Evolutionary conservation across 2,329 filamentous ascomycete genomes (phyloP).

Genomic region (Periglandula ipomoeae): DNA sequence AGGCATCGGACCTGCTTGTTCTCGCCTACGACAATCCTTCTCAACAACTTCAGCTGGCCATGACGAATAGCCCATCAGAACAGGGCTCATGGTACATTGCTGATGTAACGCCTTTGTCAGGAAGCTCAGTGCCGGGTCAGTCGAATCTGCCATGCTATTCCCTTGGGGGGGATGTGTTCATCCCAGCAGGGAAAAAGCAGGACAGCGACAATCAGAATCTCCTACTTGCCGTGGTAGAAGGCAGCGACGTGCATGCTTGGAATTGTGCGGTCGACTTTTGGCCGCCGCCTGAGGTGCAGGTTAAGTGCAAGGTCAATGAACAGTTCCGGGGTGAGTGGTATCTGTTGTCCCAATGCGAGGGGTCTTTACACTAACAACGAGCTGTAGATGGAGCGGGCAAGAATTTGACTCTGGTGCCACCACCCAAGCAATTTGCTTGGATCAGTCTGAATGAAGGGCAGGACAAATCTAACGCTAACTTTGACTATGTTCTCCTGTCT

Average conservation of each 20-base stretch:
- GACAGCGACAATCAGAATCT: constrained; percentile 4
- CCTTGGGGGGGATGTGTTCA: constrained; percentile 13
- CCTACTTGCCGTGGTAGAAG: constrained; percentile 11
- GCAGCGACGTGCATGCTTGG: constrained; percentile 10
- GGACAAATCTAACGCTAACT: background rate
- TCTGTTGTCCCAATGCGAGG: background rate
- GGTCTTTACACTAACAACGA: background rate
- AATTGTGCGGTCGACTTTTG: constrained; percentile 12
- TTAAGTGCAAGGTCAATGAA: constrained; percentile 9
- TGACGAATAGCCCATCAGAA: constrained; percentile 10
- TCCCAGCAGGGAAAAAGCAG: background rate
- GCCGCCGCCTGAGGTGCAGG: constrained; percentile 7
- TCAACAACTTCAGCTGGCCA: constrained; percentile 12
- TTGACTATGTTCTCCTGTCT: constrained; percentile 13
- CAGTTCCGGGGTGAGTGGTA: constrained; percentile 10
- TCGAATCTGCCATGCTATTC: constrained; percentile 12
- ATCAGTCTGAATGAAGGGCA: constrained; percentile 4
- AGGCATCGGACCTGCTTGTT: constrained; percentile 8
- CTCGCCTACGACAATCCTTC: constrained; percentile 11
- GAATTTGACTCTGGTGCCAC: constrained; percentile 2
- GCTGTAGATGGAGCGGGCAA: constrained; percentile 9
- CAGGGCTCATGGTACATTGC: constrained; percentile 8
- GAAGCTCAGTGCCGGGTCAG: constrained; percentile 6
- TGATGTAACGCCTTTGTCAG: constrained; percentile 8
- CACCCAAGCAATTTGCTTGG: constrained; percentile 12